Evolutionary conservation across 1,284 basidiomycete genomes (phyloP), one percentile per base, ranked within the genome.

Genomic region (Apiotrichum gracile): DNA sequence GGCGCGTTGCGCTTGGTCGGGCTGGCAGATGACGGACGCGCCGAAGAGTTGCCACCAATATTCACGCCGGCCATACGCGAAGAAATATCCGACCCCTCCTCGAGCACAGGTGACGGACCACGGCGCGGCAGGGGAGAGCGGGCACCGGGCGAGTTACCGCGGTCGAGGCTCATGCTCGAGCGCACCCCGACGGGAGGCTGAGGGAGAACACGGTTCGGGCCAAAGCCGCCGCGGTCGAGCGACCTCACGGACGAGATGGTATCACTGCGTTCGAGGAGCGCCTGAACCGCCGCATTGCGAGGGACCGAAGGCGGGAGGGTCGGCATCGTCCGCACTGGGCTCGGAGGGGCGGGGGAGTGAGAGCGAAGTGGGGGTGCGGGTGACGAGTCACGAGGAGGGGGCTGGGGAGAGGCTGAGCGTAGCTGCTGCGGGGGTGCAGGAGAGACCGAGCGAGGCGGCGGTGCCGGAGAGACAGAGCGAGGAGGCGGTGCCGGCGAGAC

Each of bases 161-260:
- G 56, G 49, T 73, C 72, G 17, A 74, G 51, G 53, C 68, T 71
- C 40, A 58, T 65, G 25, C 70, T 70, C 22, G 58, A 52, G 38
- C 62, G 61, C 9, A 73, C 62, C 3, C 57, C 64, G 17, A 67
- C 63, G 1, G 70, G 72, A 1, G 73, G 69, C 41, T 62, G 65
- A 1, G 74, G 74, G 21, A 76, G 56, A 1, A 65, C 60, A 24
- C 73, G 52, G 35, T 60, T 58, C 1, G 60, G 57, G n/a, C 51
- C 49, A 43, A 64, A 68, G 6, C 57, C 63, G n/a, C 54, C 52
- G 0, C 70, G 63, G 54, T 74, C 72, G 2, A 74, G 58, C 1
- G 72, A 74, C 48, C 66, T 69, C 29, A 75, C 58, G 1, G 72
- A 73, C 9, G 70, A 67, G 27, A 72, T 46, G 0, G 73, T 74